A percentile compares a stretch with the other conserved stretches of the same genome.
Evolutionary conservation across 2,329 filamentous ascomycete genomes (phyloP).

Genomic region (Sporothrix protearum): DNA sequence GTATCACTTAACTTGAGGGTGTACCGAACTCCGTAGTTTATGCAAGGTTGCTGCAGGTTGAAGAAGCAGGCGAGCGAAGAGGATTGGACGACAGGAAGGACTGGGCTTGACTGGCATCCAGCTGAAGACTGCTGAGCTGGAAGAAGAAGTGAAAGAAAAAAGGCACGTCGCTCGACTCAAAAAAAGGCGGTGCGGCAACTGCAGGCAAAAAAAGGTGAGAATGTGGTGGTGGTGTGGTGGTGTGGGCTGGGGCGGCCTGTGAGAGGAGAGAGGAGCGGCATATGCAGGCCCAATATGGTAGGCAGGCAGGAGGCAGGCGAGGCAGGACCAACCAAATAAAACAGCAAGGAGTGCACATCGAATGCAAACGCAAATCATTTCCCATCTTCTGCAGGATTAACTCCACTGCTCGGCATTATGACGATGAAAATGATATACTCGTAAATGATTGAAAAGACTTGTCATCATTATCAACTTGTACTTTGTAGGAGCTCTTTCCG

Average conservation of each 20-base stretch:
- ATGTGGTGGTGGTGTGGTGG: background rate
- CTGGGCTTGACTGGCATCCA: too few relatives aligned
- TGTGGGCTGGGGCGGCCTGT: background rate
- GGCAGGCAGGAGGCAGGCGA: background rate
- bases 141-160: background rate
- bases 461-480: background rate
- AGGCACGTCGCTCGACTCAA: background rate
- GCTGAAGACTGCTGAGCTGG: background rate
- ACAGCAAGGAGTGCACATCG: background rate
- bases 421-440: background rate
- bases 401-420: background rate
- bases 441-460: background rate
- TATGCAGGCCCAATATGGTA: background rate
- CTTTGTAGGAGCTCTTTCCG: background rate
- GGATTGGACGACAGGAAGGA: background rate
- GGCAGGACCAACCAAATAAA: background rate
- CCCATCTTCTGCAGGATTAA: background rate
- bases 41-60: slow-evolving; percentile 6
- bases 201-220: background rate
- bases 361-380: background rate
- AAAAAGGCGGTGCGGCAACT: background rate
- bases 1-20: background rate
- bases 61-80: background rate
- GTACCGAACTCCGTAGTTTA: too few relatives aligned
- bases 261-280: background rate